A percentile compares a stretch with the other conserved stretches of the same genome.
phyloP scores from a whole-genome alignment of 1,139 yeast species.

The Insectozyma bohioensis region DNA sequence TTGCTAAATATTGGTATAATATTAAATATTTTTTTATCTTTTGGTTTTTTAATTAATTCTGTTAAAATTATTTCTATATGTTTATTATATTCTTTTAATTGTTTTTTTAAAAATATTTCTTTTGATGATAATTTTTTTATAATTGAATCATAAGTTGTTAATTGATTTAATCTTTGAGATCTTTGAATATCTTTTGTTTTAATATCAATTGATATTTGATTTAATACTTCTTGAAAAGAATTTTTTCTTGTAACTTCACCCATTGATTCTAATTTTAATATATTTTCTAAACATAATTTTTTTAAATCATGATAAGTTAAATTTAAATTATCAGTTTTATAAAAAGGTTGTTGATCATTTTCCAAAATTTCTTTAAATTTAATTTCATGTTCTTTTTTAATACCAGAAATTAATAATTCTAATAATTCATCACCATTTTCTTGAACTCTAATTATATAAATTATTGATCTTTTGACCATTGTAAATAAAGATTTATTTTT shows the following conservation, averaged over 20 bases:
- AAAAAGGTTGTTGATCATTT: conserved; percentile 27
- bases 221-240: conserved; percentile 76
- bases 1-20: conserved; percentile 67
- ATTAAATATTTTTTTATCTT: conserved; percentile 52
- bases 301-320: conserved; percentile 76
- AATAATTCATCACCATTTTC: conserved; percentile 66
- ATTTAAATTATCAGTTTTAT: conserved; percentile 50
- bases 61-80: conserved; percentile 69
- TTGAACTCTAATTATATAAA: conserved; percentile 82
- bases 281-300: conserved; percentile 69
- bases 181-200: conserved; percentile 76
- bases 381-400: conserved; percentile 65
- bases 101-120: conserved; percentile 57
- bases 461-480: conserved; percentile 77
- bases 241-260: conserved; percentile 67
- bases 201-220: conserved; percentile 84
- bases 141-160: conserved; percentile 60
- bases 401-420: conserved; percentile 72
- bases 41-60: conserved; percentile 57
- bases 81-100: conserved; percentile 63
- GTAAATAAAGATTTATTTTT: conserved; percentile 60
- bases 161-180: conserved; percentile 58
- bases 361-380: conserved; percentile 52
- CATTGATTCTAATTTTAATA: conserved; percentile 71
- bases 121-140: conserved; percentile 60